Evolutionary conservation across 768 basidiomycete species (phyloP).

Genomic region (Suillus paluster): DNA sequence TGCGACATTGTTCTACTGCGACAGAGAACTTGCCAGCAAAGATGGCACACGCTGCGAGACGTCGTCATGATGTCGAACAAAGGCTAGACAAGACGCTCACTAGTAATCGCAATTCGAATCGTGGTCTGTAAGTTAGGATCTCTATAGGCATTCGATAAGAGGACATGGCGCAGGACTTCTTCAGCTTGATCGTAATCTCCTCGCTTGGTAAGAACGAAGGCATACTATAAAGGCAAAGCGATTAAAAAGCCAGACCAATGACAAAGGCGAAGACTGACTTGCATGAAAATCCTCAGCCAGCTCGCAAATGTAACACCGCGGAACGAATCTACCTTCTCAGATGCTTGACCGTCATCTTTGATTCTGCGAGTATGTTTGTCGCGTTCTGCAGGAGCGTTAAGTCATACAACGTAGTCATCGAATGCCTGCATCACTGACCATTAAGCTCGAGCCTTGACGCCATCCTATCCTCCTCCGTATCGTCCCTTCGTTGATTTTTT

Average conservation of each 20-base stretch:
- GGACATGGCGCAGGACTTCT: constrained; percentile 77
- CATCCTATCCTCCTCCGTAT: constrained; percentile 73
- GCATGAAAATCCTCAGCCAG: constrained; percentile 86
- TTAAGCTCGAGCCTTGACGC: constrained; percentile 75
- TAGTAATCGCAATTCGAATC: constrained; percentile 75
- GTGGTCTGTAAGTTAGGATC: constrained; percentile 63
- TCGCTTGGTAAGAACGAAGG: constrained; percentile 67
- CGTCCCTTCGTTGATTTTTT: constrained; percentile 45
- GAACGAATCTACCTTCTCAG: constrained; percentile 64
- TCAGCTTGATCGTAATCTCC: constrained; percentile 70
- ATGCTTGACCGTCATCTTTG: constrained; percentile 43
- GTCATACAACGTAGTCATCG: background rate
- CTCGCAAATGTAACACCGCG: constrained; percentile 82
- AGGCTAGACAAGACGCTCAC: constrained; percentile 46
- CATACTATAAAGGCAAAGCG: constrained; percentile 54
- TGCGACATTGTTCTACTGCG: constrained; percentile 77
- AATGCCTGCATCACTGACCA: constrained; percentile 44
- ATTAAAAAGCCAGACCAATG: constrained; percentile 11
- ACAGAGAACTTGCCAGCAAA: constrained; percentile 54
- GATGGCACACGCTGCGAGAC: constrained; percentile 70
- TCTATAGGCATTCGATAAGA: constrained; percentile 75
- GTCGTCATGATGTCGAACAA: background rate
- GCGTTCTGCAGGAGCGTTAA: constrained; percentile 46
- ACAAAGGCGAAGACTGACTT: constrained; percentile 50
- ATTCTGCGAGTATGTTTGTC: constrained; percentile 58